Evolutionary conservation across 495 filamentous ascomycete species (phyloP).

Genomic region (Penicillium simplicissimum): DNA sequence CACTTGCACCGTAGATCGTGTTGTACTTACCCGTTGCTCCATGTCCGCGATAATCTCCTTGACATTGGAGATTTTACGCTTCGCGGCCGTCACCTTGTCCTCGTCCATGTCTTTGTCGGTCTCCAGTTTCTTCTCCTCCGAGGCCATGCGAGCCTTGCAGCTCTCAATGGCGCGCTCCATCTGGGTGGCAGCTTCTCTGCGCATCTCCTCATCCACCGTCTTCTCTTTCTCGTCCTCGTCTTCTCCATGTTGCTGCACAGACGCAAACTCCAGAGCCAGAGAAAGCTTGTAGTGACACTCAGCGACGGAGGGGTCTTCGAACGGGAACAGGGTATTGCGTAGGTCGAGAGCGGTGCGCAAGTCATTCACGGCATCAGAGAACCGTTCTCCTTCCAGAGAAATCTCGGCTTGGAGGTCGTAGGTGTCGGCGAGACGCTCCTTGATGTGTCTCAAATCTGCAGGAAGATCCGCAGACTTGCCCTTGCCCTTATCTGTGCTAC

Average conservation of each 20-base stretch:
- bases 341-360: constrained; percentile 71
- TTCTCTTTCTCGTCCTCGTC: constrained; percentile 31
- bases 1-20: neutral
- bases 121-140: constrained; percentile 67
- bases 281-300: constrained; percentile 97
- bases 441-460: constrained; percentile 59
- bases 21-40: constrained; percentile 68
- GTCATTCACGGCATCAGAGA: constrained; percentile 77
- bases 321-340: constrained; percentile 72
- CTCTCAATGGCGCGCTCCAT: constrained; percentile 82
- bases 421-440: constrained; percentile 84
- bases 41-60: constrained; percentile 86
- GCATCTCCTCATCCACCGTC: constrained; percentile 63
- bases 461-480: constrained; percentile 54
- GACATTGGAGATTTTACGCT: constrained; percentile 72
- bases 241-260: constrained; percentile 64
- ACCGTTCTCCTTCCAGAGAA: constrained; percentile 90
- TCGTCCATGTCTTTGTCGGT: constrained; percentile 53
- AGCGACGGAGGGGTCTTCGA: constrained; percentile 78
- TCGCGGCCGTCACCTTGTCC: constrained; percentile 52
- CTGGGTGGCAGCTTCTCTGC: constrained; percentile 72
- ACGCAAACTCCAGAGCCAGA: constrained; percentile 90
- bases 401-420: constrained; percentile 93
- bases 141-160: constrained; percentile 71
- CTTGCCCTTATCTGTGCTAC: constrained; percentile 31